Evolutionary conservation across 495 filamentous ascomycete genomes (phyloP), one percentile per base, ranked within the genome.

Genomic region (Letharia columbiana): DNA sequence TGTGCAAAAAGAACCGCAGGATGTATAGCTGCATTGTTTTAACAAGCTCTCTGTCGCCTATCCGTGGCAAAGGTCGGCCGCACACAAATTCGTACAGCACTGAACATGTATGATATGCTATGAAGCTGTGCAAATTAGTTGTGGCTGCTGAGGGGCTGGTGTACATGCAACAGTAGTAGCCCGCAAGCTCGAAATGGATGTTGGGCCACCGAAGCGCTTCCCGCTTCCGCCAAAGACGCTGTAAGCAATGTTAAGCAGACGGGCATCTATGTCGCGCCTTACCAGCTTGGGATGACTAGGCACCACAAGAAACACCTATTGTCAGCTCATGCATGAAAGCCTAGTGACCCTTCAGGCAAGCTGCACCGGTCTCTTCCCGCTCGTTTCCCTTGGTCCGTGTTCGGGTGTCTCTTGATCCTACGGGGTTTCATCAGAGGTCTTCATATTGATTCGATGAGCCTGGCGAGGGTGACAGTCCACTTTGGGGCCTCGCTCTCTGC

Each of bases 401-500:
- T 35, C 52, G 13, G 13, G 13, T 17, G 13, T 35, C 52, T 35
- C 13, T 12, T 33, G 12, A 35, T 33, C 13, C 52, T 33, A 35
- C 23, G 1, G 23, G 35, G 7, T 52, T 52, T 31, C 49, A 35
- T 18, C 31, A 15, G 17, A 7, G 20, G 10, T 57, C 39, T 23
- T 18, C 17, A 54, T 23, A 20, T 0, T n/a, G 18, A n/a, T 35
- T 52, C 15, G 12, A 31, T 28, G 18, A 50, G 12, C 15, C 52
- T 56, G 44, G 57, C 2, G 57, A 42, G 5, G 9, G 33, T 31
- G 13, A 50, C 20, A 12, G 33, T n/a, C 35, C 28, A 65, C 28
- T 60, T 49, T 58, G 23, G 52, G 57, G n/a, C 23, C 41, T 47
- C 23, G 15, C 41, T 20, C 45, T 47, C 45, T 33, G 64, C 47